Conservation (phyloP, 2,329 filamentous ascomycete species). For the Erysiphe neolycopersici region DNA sequence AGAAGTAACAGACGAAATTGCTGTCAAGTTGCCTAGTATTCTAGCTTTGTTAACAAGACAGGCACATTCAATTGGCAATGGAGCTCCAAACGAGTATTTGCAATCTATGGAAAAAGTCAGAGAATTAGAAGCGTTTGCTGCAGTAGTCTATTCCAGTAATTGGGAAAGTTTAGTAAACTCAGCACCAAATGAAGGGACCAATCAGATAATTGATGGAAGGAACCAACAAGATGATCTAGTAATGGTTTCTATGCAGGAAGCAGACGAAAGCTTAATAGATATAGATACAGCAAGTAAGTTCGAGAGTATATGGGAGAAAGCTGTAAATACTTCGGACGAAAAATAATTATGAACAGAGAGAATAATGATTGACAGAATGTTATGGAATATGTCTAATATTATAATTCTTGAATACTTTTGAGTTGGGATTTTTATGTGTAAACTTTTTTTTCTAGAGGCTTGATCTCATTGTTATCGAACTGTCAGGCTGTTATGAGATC, state of each 20-base stretch:
- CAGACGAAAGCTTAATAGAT: conserved; percentile 25
- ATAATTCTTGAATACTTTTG: background rate
- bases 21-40: conserved; percentile 60
- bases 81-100: conserved; percentile 43
- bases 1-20: conserved; percentile 24
- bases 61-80: conserved; percentile 67
- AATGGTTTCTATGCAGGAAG: conserved; percentile 3
- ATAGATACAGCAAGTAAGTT: conserved; percentile 25
- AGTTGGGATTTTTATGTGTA: background rate
- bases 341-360: background rate
- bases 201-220: conserved; percentile 1
- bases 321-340: conserved; percentile 16
- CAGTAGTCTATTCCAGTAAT: conserved; percentile 69
- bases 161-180: conserved; percentile 38
- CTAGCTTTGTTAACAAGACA: conserved; percentile 76
- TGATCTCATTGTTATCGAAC: background rate
- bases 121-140: conserved; percentile 60
- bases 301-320: conserved; percentile 45
- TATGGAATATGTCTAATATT: background rate
- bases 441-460: background rate
- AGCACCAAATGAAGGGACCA: conserved; percentile 2
- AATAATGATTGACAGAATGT: background rate
- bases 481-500: background rate
- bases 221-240: background rate
- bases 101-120: conserved; percentile 49